These are phyloP conservation scores for Dalbergia cochinchinensis DNA, from an alignment of 306 rosid genomes.

Conservation along the genomic window DNA sequence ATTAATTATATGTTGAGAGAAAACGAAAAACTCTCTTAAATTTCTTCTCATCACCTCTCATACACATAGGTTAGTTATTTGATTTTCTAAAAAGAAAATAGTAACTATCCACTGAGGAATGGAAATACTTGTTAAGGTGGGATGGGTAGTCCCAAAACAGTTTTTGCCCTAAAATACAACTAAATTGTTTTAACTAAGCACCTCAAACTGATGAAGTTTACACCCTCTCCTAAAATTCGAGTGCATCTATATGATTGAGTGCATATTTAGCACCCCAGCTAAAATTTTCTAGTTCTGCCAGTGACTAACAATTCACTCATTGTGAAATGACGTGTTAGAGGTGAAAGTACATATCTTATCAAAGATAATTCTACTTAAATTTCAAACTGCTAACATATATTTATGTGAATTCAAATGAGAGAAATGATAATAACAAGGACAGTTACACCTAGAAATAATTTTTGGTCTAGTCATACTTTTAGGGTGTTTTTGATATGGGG, in stretches of 20 bases:
- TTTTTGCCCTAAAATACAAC: no score
- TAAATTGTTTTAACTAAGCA: no score
- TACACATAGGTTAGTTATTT: neutral
- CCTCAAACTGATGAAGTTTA: neutral
- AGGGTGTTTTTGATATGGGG: no score
- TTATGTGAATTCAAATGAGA: neutral
- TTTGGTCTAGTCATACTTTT: no score
- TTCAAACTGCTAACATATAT: slow-evolving; percentile 21
- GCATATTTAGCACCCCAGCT: neutral
- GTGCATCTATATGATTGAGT: neutral
- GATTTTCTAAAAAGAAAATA: neutral
- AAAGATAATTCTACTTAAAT: slow-evolving; percentile 24
- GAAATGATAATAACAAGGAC: slow-evolving; percentile 7
- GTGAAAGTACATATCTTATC: neutral
- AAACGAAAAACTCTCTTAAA: neutral
- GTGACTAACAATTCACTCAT: neutral
- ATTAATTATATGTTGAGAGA: neutral
- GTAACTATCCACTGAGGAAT: neutral
- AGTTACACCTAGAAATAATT: no score
- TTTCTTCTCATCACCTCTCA: neutral
- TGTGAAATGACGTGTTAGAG: neutral
- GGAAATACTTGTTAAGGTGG: neutral
- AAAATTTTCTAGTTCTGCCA: neutral
- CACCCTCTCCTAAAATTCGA: neutral
- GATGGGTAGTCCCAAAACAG: neutral